Evolutionary conservation across 1,139 yeast species (phyloP).

Genomic region (Lodderomyces elongisporus): DNA sequence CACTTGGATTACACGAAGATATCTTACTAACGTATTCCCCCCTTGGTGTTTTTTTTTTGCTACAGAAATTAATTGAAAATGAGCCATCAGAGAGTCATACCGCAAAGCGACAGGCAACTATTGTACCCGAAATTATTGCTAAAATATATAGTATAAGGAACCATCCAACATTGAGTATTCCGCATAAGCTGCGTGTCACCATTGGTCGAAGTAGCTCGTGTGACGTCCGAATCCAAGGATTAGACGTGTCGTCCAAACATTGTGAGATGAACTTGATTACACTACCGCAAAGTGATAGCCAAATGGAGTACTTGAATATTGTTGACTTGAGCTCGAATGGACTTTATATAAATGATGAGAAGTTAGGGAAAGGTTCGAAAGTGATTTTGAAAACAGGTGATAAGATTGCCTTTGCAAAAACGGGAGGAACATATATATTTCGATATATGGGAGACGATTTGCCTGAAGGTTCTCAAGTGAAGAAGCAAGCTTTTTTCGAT

Average conservation of each 20-base stretch:
- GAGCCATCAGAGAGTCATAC: no score
- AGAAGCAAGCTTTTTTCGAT: constrained; percentile 45
- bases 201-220: constrained; percentile 64
- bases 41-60: no score
- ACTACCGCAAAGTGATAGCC: constrained; percentile 13
- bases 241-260: constrained; percentile 66
- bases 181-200: constrained; percentile 28
- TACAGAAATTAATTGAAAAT: no score
- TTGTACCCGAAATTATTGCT: no score
- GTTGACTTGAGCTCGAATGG: constrained; percentile 67
- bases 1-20: no score
- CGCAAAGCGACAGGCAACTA: no score
- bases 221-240: constrained; percentile 50
- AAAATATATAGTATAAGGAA: constrained; percentile 30
- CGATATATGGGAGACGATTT: constrained; percentile 35
- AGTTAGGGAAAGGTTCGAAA: constrained; percentile 45
- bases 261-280: constrained; percentile 44
- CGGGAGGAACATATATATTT: constrained; percentile 51
- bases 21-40: no score
- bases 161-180: constrained; percentile 30
- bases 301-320: constrained; percentile 41
- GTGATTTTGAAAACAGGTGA: constrained; percentile 60
- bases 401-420: constrained; percentile 55
- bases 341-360: constrained; percentile 55
- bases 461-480: constrained; percentile 10